Percentiles rank a stretch among this genome's conserved stretches.
These are phyloP conservation scores for Guadua angustifolia DNA, from an alignment of 176 grass and related monocot species.

Conservation along the genomic window DNA sequence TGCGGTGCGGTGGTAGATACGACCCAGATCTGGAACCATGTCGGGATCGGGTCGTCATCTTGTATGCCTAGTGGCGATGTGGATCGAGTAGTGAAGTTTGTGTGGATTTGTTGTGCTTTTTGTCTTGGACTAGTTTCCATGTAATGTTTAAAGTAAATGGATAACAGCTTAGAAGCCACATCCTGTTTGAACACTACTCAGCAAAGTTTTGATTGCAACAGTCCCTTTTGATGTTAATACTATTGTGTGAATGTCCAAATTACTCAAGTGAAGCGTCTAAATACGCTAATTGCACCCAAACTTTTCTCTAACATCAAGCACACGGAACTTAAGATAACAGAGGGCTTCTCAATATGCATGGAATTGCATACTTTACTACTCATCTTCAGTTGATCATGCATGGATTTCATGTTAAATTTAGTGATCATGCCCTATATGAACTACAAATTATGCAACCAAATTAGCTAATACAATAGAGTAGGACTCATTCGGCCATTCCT, in stretches of 20 bases:
- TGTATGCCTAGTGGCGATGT: slow-evolving; percentile 23
- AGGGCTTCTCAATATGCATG: no score
- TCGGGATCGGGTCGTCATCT: slow-evolving; percentile 8
- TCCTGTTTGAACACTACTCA: background rate
- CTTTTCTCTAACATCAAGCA: no score
- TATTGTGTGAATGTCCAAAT: background rate
- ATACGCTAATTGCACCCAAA: background rate
- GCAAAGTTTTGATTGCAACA: background rate
- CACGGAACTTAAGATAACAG: no score
- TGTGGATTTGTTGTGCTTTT: background rate
- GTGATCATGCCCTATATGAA: no score
- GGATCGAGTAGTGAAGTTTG: background rate
- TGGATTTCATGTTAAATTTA: no score
- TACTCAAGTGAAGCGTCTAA: background rate
- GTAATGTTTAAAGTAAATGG: background rate
- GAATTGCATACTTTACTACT: no score
- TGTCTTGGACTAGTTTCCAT: background rate
- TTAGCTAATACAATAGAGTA: no score
- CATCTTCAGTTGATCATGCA: no score
- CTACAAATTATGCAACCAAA: no score
- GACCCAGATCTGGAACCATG: slow-evolving; percentile 25
- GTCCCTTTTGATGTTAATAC: background rate
- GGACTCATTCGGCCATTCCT: no score
- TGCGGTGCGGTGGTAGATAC: background rate
- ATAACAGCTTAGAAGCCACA: background rate